Evolutionary conservation across 1,284 basidiomycete genomes (phyloP).

Genomic region (Amylostereum chailletii): DNA sequence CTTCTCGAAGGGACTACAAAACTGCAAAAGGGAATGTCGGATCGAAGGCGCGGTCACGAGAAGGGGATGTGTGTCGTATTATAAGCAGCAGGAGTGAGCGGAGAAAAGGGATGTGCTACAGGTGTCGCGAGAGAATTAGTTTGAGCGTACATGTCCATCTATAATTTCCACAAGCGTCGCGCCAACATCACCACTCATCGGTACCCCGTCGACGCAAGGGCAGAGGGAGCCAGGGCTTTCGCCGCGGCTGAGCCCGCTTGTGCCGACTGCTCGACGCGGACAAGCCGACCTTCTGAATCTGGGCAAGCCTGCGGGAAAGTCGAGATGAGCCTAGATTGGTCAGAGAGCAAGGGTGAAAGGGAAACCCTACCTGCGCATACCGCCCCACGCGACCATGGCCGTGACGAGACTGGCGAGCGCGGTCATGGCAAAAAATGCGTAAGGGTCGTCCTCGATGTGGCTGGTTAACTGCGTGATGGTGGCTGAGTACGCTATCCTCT

Average conservation of each 20-base stretch:
- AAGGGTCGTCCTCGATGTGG: slow-evolving; percentile 59
- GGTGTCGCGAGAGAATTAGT: neutral
- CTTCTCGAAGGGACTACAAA: too few species aligned
- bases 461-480: slow-evolving; percentile 46
- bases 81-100: too few species aligned
- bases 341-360: slow-evolving; percentile 3
- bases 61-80: too few species aligned
- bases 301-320: slow-evolving; percentile 8
- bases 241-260: slow-evolving; percentile 6
- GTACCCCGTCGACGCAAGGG: slow-evolving; percentile 40
- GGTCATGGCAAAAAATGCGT: slow-evolving; percentile 62
- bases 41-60: too few species aligned
- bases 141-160: neutral
- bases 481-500: slow-evolving; percentile 6
- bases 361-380: slow-evolving; percentile 46
- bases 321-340: slow-evolving; percentile 12
- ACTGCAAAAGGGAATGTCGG: too few species aligned
- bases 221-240: slow-evolving; percentile 44
- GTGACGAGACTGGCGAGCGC: slow-evolving; percentile 43
- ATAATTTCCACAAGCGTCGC: too few species aligned
- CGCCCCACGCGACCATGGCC: slow-evolving; percentile 46
- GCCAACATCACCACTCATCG: slow-evolving; percentile 3
- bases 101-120: too few species aligned
- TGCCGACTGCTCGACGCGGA: slow-evolving; percentile 27
- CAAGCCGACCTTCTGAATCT: slow-evolving; percentile 35